Base-by-base conservation (phyloP, 1,284 basidiomycete species). In the Leccinum pachyderme region DNA sequence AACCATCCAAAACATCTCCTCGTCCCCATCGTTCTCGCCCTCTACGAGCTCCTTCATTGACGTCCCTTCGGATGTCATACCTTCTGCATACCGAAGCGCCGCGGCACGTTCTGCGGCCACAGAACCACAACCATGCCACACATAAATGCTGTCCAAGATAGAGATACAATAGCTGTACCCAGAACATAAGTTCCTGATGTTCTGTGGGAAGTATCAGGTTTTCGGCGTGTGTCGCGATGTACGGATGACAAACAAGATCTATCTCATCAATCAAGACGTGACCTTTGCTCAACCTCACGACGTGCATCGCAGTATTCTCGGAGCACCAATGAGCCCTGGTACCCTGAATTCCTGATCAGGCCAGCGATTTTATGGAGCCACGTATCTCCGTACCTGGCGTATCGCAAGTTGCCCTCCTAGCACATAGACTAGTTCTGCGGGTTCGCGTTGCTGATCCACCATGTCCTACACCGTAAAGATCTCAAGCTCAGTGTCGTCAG, bases 1-100 rank as follows among this genome's bases (percentile, higher is more conserved):
- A 46, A 88, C 80, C 82, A 89, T 84, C 87, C 89, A 90, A 64
- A 92, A 91, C 80, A 91, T 83, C 54, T 90, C 87, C 53, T 90
- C 86, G 27, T 78, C 71, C 37, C 72, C 71, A 27, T 80, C 78
- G 51, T 78, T 79, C 60, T 81, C 78, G n/a, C 81, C 81, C 64
- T 91, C 87, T 3, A 67, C 61, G 7, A 90, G 75, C 56, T 87
- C 83, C 7, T 81, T 69, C 24, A 83, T 70, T 11, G 67, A 68
- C 4, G 70, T 70, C 4, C 73, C 68, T 29, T 72, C 73, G 7
- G 66, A 61, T 1, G 74, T 71, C 29, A 91, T 71, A 5, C 67
- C 70, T 44, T 74, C 70, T 5, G 81, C 86, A 67, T 91, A 92
- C 57, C 74, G 69, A 12, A 81, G 60, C 0, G 87, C 87, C 4